Conservation (phyloP, 75 land plant species). For the Pinus tabuliformis region DNA sequence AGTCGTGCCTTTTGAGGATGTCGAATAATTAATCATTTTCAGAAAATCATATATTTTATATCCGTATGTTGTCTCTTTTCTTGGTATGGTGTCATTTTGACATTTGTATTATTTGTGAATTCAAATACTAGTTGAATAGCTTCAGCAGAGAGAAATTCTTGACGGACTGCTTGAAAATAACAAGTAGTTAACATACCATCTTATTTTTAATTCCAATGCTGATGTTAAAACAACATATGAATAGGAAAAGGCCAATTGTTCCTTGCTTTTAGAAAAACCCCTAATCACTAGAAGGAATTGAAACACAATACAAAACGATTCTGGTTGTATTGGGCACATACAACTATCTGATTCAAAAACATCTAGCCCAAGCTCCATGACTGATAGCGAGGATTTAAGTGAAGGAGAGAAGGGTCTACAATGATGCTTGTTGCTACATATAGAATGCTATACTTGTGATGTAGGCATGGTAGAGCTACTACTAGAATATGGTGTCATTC, state of each 20-base stretch:
- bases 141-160: no score
- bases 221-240: constrained; percentile 64
- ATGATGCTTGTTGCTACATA: constrained; percentile 68
- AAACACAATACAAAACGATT: not conserved
- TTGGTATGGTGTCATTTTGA: no score
- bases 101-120: no score
- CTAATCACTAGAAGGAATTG: constrained; percentile 15
- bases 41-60: no score
- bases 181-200: constrained; percentile 51
- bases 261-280: constrained; percentile 43
- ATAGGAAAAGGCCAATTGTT: constrained; percentile 16
- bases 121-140: no score
- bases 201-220: constrained; percentile 54
- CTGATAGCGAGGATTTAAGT: constrained; percentile 7
- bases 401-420: constrained; percentile 32
- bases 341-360: constrained; percentile 4
- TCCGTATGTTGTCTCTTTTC: no score
- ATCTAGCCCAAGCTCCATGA: constrained; percentile 10
- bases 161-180: constrained; percentile 68
- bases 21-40: no score
- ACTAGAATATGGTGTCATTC: constrained; percentile 73
- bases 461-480: constrained; percentile 81
- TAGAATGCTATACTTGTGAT: constrained; percentile 69
- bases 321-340: constrained; percentile 4
- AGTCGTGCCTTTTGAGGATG: no score